phyloP scores from a whole-genome alignment of 1,139 yeast species.

The Lodderomyces beijingensis region DNA sequence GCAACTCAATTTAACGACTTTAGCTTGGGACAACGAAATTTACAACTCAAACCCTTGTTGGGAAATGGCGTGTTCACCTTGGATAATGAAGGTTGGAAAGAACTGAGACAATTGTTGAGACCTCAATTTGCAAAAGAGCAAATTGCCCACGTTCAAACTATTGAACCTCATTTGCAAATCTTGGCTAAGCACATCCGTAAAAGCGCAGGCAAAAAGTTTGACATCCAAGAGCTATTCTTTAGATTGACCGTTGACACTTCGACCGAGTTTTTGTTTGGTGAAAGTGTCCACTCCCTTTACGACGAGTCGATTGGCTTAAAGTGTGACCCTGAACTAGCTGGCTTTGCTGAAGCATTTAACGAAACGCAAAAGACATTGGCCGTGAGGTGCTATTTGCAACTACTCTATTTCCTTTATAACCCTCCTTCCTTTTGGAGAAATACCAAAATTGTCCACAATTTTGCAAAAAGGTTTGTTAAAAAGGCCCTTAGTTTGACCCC shows the following conservation, averaged over 20 bases:
- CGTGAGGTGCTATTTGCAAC: conserved; percentile 24
- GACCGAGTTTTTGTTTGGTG: conserved; percentile 57
- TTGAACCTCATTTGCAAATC: conserved; percentile 43
- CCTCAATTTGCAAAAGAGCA: conserved; percentile 54
- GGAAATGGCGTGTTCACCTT: conserved; percentile 61
- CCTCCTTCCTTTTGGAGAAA: conserved; percentile 26
- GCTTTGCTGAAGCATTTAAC: conserved; percentile 25
- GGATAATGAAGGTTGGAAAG: conserved; percentile 56
- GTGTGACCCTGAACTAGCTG: conserved; percentile 13
- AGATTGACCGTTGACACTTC: conserved; percentile 54
- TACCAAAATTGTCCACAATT: conserved; percentile 28
- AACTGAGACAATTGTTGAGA: conserved; percentile 50
- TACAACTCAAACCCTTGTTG: conserved; percentile 38
- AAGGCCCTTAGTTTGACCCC: conserved; percentile 24
- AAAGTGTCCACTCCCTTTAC: conserved; percentile 38
- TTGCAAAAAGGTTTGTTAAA: conserved; percentile 32
- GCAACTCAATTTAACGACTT: conserved; percentile 50
- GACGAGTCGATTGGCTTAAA: conserved; percentile 24
- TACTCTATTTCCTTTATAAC: conserved; percentile 25
- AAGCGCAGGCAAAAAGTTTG: conserved; percentile 21
- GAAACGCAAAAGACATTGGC: conserved; percentile 25
- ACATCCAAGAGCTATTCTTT: conserved; percentile 37
- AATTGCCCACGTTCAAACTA: conserved; percentile 39
- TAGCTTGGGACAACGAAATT: conserved; percentile 45
- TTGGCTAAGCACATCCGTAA: conserved; percentile 28